Evolutionary conservation across 108 stramenopile genomes (phyloP), one percentile per base, ranked within the genome.

Genomic region (Skeletonema grethae): DNA sequence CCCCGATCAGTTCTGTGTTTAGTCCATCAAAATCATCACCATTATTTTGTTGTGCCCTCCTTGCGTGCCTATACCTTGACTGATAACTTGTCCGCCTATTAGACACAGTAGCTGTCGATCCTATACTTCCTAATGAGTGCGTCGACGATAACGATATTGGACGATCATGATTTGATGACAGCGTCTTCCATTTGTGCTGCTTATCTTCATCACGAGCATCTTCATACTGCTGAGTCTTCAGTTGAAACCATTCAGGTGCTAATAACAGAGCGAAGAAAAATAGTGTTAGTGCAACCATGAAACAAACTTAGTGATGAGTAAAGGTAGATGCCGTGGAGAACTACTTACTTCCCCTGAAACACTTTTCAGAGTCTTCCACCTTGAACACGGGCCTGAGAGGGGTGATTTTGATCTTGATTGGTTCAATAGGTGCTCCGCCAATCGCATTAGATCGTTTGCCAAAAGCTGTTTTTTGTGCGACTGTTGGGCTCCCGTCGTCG

Each of bases 381-480:
- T 73, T 73, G 20, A 88, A 69, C 22, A 95, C 39, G 0, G 89
- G 88, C 50, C 92, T 86, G 5, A 96, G 82, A 15, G 95, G 95
- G 38, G 95, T 96, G 24, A 90, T 89, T 69, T 93, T 92, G 13
- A 95, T 87, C 60, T 84, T 82, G 1, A 95, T 86, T 34, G 93
- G 89, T 43, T 90, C 91, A 22, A 87, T 80, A 22, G 87, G 78
- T 46, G 80, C 86, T 16, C 85, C 79, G 24, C 87, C 89, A 76
- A 95, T 76, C 13, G 67, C 81, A 29, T 72, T 45, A 10, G 18
- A 43, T 34, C 76, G 70, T 18, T 82, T 78, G 22, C 61, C 55
- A 31, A 64, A 72, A 20, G 58, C 43, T 1, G 69, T 36, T 38
- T 68, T 69, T 25, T 56, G 67, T 6, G 55, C 36, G 38, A 78